Base-by-base conservation (phyloP, 768 basidiomycete genomes). In the Terana coerulea region DNA sequence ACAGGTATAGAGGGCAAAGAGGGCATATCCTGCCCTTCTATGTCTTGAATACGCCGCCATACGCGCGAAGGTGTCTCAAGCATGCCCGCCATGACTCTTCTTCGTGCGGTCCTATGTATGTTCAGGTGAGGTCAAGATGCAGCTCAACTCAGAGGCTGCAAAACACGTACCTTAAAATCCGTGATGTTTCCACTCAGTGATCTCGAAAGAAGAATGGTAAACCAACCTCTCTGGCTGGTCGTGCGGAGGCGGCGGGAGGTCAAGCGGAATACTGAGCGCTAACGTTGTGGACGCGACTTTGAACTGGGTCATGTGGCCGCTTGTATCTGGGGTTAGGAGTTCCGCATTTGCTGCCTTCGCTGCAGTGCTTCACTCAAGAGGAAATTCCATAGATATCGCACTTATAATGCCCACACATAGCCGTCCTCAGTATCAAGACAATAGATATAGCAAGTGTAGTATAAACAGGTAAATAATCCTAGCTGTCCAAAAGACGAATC, bases 1-100 rank as follows among this genome's bases (percentile, higher is more conserved):
- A 62, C 73, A 6, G 88, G 86, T 11, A 91, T 67, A 3, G 88
- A 88, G 2, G 90, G 90, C 2, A 93, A 72, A 26, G 90, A 92
- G 9, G 91, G 86, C 74, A 91, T 86, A 56, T 90, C 88, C 56
- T 73, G 68, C 53, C 82, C 80, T 58, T 90, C 85, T n/a, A 78
- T 72, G 0, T 78, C 84, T 65, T 92, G 81, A 45, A 93, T 91
- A 40, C 91, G 79, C 25, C 90, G 78, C 86, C 85, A 88, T 61
- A 93, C 83, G 37, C 89, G 76, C 22, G 91, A 92, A 0, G 90
- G 90, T 14, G 90, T 93, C 67, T 93, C 90, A 8, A 72, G 59
- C 24, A 67, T 61, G 28, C 58, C 62, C 15, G 59, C 59, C 63
- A 63, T 65, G 42, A 28, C n/a, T n/a, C n/a, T n/a, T n/a, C n/a